These are phyloP conservation scores for Biscutella auriculata DNA, from an alignment of 441 rosid species.

Conservation along the genomic window DNA sequence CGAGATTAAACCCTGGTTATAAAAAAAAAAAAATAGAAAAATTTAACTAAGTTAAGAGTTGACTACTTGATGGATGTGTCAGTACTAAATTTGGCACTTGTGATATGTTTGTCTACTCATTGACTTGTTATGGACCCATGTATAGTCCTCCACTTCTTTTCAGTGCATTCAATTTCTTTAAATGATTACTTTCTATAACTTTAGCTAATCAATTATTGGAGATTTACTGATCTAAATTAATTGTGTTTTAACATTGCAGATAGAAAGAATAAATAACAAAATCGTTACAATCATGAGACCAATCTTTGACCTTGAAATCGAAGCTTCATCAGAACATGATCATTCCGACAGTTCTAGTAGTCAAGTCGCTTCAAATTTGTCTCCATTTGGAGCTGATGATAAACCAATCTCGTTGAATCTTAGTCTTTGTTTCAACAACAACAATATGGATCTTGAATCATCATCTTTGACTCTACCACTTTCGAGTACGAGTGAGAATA, in stretches of 20 bases:
- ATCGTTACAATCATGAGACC: constrained; percentile 52
- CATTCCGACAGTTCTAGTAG: constrained; percentile 31
- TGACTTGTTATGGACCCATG: constrained; percentile 22
- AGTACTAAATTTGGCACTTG: constrained; percentile 26
- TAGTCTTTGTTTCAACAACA: constrained; percentile 32
- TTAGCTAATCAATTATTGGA: too few species aligned
- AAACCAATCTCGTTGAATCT: constrained; percentile 35
- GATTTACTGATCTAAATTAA: too few species aligned
- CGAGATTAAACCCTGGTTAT: too few species aligned
- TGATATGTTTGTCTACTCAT: constrained; percentile 24
- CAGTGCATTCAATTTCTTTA: background rate
- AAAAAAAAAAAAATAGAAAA: background rate
- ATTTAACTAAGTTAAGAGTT: constrained; percentile 9
- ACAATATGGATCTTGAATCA: constrained; percentile 16
- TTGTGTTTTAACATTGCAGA: too few species aligned
- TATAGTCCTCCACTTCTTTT: constrained; percentile 11
- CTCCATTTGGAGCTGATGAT: constrained; percentile 14
- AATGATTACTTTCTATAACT: background rate
- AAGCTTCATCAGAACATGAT: constrained; percentile 35
- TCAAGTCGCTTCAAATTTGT: constrained; percentile 60
- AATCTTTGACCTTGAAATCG: constrained; percentile 41
- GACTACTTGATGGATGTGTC: constrained; percentile 25
- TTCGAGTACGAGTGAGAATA: constrained; percentile 56
- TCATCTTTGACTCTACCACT: constrained; percentile 33
- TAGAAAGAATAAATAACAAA: background rate